phyloP scores from a whole-genome alignment of 140 eudicot species.

The Oenanthe javanica region DNA sequence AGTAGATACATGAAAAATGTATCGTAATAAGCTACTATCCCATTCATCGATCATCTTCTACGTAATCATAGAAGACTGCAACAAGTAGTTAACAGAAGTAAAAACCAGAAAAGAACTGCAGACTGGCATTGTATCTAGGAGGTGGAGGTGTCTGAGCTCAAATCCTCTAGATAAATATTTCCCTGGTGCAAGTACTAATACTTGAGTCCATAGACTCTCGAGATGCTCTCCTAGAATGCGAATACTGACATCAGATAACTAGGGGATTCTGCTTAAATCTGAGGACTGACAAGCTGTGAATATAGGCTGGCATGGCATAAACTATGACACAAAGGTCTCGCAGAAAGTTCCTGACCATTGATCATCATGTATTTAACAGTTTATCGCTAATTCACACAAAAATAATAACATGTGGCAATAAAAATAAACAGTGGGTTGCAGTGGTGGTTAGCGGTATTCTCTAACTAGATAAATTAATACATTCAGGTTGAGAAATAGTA shows the following conservation, averaged over 20 bases:
- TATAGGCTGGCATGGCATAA: background rate
- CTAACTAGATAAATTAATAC: background rate
- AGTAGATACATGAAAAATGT: too few relatives aligned
- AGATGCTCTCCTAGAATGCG: background rate
- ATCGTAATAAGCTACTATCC: background rate
- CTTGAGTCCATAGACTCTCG: background rate
- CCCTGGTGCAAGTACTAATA: background rate
- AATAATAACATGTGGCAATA: background rate
- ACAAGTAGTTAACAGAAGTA: background rate
- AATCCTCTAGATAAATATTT: constrained; percentile 3
- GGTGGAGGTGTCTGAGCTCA: background rate
- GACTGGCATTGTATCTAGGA: too few relatives aligned
- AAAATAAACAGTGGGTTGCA: background rate
- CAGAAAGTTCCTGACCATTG: background rate
- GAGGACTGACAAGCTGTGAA: background rate
- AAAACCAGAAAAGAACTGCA: too few relatives aligned
- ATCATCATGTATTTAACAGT: background rate
- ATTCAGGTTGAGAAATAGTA: background rate
- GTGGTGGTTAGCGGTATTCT: background rate
- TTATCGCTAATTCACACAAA: background rate
- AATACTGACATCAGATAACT: background rate
- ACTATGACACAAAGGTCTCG: background rate
- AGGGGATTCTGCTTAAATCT: background rate
- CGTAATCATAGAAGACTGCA: background rate
- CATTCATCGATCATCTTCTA: background rate